phyloP scores from a whole-genome alignment of 1,139 yeast species.

The Geotrichum cucujoidarum region DNA sequence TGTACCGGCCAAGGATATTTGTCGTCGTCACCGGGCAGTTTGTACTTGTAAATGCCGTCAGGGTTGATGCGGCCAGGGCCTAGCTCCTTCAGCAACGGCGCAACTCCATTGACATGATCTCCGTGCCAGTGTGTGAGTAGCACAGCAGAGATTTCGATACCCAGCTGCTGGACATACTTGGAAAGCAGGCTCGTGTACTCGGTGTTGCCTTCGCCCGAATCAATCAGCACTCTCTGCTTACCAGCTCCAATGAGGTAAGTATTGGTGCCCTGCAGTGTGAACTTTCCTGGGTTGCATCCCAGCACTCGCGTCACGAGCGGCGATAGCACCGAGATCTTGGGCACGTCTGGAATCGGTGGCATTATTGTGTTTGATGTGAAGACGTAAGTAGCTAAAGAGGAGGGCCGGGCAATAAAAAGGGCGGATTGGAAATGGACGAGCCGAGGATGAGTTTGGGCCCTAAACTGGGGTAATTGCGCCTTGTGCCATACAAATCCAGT shows the following conservation, averaged over 20 bases:
- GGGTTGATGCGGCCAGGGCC: slow-evolving; percentile 11
- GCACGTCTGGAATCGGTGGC: slow-evolving; percentile 19
- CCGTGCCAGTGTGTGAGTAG: slow-evolving; percentile 41
- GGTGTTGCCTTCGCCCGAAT: slow-evolving; percentile 38
- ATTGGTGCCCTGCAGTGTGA: slow-evolving; percentile 42
- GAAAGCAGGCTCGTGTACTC: slow-evolving; percentile 31
- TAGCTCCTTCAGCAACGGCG: slow-evolving; percentile 21
- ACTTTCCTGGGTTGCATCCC: slow-evolving; percentile 39
- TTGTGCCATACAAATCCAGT: too few species aligned
- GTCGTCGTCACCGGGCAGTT: slow-evolving; percentile 12
- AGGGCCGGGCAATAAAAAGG: background rate
- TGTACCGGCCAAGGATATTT: slow-evolving; percentile 17
- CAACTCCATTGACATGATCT: slow-evolving; percentile 38
- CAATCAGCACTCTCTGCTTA: slow-evolving; percentile 34
- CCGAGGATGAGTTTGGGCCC: too few species aligned
- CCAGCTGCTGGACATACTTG: slow-evolving; percentile 27
- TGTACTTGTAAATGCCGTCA: slow-evolving; percentile 14
- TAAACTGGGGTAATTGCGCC: background rate
- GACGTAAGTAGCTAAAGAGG: background rate
- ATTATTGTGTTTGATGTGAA: background rate
- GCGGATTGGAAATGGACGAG: background rate
- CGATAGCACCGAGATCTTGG: slow-evolving; percentile 34
- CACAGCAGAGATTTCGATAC: slow-evolving; percentile 32
- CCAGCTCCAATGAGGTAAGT: slow-evolving; percentile 40
- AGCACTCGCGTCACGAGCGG: slow-evolving; percentile 39